phyloP scores from a whole-genome alignment of 768 basidiomycete species.

The Solioccasus polychromus region DNA sequence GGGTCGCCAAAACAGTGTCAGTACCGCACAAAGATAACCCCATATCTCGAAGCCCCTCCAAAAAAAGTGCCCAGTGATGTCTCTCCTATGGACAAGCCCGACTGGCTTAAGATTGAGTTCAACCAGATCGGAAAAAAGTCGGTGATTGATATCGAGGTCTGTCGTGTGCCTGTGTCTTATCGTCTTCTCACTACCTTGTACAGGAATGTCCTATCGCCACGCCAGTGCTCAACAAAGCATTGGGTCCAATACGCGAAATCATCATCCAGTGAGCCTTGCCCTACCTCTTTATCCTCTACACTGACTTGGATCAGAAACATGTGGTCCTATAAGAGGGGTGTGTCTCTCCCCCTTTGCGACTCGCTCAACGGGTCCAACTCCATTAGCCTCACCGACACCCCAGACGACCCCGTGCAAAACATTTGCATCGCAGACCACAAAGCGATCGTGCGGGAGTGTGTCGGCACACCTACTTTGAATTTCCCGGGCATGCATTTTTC shows the following conservation, averaged over 20 bases:
- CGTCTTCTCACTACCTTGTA: not conserved
- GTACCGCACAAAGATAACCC: slow-evolving; percentile 96
- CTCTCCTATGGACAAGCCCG: slow-evolving; percentile 39
- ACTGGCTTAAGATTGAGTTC: slow-evolving; percentile 87
- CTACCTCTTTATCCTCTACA: too few species aligned
- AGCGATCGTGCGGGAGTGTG: slow-evolving; percentile 75
- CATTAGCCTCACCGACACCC: slow-evolving; percentile 19
- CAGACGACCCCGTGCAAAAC: slow-evolving; percentile 52
- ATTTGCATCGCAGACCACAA: slow-evolving; percentile 84
- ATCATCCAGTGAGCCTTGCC: slow-evolving; percentile 57
- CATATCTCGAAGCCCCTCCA: slow-evolving; percentile 85
- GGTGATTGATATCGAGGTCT: slow-evolving; percentile 89
- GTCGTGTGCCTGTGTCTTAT: not conserved
- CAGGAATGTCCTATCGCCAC: slow-evolving; percentile 94
- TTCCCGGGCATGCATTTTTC: slow-evolving; percentile 88
- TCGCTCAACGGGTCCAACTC: slow-evolving; percentile 46
- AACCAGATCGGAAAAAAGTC: slow-evolving; percentile 70
- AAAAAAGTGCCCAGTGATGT: slow-evolving; percentile 34
- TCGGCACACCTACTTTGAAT: slow-evolving; percentile 83
- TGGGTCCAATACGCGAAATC: slow-evolving; percentile 56
- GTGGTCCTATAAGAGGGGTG: slow-evolving; percentile 77
- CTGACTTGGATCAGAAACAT: slow-evolving; percentile 58
- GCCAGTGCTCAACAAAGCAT: slow-evolving; percentile 66
- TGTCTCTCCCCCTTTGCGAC: slow-evolving; percentile 88
- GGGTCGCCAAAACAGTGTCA: slow-evolving; percentile 84